Evolutionary conservation across 2,329 filamentous ascomycete genomes (phyloP), one percentile per base, ranked within the genome.

Genomic region (Epichloe festucae): DNA sequence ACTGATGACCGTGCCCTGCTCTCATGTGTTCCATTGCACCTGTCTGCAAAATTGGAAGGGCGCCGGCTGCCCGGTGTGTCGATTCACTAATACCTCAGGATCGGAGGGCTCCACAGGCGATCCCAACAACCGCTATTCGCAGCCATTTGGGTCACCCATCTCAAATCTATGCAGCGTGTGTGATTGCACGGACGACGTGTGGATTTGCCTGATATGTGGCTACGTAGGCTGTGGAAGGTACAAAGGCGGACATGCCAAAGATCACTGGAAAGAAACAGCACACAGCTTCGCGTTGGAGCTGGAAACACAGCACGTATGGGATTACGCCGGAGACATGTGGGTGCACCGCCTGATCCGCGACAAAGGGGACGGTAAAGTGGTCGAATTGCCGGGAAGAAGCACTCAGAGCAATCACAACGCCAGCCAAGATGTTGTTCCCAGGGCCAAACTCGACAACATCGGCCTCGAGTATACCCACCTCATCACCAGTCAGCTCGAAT

Each of bases 1-100:
- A 0, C 74, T 98, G 2, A 80, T 98, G 63, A 98, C 93, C 1
- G 97, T 97, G 41, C 84, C 94, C 34, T 98, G 93, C 64, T 91
- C 97, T 62, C 93, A 98, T 62, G 89, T 97, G 49, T 98, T 98
- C 64, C 93, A 98, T 66, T 97, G 93, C 64, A 90, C 85, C 1
- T 98, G 93, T 67, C 75, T 98, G 1, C 87, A 95, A 62, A 97
- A 93, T 64, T 98, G 93, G 93, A 88, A 87, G 63, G 90, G 91
- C 4, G 86, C 84, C 27, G 91, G 91, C 4, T 98, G 93, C 63
- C 93, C 93, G 0, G 89, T 98, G 6, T 98, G 93, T 62, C 82
- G 93, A 36, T 95, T 95, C 61, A 95, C 90, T 1, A 79, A 76
- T 54, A 70, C 74, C 3, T 23, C 31, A 5, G 41, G 46, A 3